Evolutionary conservation across 1,284 basidiomycete species (phyloP).

Genomic region (Cryptococcus maquisensis): DNA sequence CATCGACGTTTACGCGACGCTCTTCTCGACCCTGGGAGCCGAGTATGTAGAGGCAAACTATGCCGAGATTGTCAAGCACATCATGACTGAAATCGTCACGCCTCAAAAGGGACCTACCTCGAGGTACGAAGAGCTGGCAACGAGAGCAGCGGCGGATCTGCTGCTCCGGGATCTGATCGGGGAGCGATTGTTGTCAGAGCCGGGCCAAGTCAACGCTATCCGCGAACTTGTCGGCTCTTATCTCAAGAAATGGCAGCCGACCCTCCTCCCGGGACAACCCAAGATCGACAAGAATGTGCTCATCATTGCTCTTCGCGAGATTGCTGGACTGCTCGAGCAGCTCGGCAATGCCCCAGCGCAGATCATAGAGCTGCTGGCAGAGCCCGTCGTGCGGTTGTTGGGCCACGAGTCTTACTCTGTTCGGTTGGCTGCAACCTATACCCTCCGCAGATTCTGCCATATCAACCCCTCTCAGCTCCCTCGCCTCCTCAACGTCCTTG

Average conservation of each 20-base stretch:
- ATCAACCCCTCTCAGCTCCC: slow-evolving; percentile 81
- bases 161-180: slow-evolving; percentile 82
- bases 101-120: slow-evolving; percentile 55
- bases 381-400: slow-evolving; percentile 78
- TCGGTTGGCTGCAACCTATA: slow-evolving; percentile 73
- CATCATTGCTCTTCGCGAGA: slow-evolving; percentile 73
- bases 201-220: slow-evolving; percentile 86
- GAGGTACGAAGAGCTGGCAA: slow-evolving; percentile 69
- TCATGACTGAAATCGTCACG: slow-evolving; percentile 71
- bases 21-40: slow-evolving; percentile 71
- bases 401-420: slow-evolving; percentile 83
- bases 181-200: slow-evolving; percentile 81
- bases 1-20: slow-evolving; percentile 79
- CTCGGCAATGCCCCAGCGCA: slow-evolving; percentile 86
- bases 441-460: slow-evolving; percentile 82
- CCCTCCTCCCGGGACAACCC: slow-evolving; percentile 78
- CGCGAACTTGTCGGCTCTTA: slow-evolving; percentile 77
- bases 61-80: slow-evolving; percentile 68
- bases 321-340: slow-evolving; percentile 78
- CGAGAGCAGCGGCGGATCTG: slow-evolving; percentile 69
- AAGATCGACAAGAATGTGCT: slow-evolving; percentile 69
- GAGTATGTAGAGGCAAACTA: slow-evolving; percentile 82
- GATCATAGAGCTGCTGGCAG: slow-evolving; percentile 81
- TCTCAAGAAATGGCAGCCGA: slow-evolving; percentile 79
- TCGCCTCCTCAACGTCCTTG: slow-evolving; percentile 73